Evolutionary conservation across 768 basidiomycete species (phyloP).

Genomic region (Calvatia gigantea): DNA sequence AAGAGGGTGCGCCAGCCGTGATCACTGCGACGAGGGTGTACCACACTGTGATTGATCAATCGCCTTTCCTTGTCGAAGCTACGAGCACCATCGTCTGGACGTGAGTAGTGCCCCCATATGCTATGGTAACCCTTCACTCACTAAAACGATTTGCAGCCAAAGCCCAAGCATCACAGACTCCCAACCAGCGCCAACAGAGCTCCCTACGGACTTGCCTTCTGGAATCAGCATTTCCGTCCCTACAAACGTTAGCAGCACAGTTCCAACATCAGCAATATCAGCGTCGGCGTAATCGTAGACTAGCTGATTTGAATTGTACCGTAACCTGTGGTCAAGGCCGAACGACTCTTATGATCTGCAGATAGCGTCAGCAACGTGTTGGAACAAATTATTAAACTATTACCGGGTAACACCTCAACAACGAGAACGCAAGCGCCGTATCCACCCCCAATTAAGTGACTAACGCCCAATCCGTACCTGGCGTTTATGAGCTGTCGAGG

Average conservation of each 20-base stretch:
- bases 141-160: slow-evolving; percentile 11
- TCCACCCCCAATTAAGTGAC: no score
- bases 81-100: slow-evolving; percentile 23
- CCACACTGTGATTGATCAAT: slow-evolving; percentile 18
- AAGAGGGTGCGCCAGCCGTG: slow-evolving; percentile 15
- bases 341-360: no score
- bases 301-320: no score
- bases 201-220: slow-evolving; percentile 2
- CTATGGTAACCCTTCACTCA: not conserved
- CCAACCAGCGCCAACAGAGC: slow-evolving; percentile 9
- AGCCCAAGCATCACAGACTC: slow-evolving; percentile 17
- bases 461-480: no score
- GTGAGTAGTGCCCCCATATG: slow-evolving; percentile 14
- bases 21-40: slow-evolving; percentile 18
- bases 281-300: no score
- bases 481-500: no score
- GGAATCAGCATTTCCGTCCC: not conserved
- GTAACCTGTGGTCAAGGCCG: no score
- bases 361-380: no score
- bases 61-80: slow-evolving; percentile 22
- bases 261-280: no score
- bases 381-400: no score
- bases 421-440: no score
- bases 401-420: no score
- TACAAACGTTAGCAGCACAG: not conserved